Conservation (phyloP, 371 early-diverging fungal species). For the Capniomyces stellatus region DNA sequence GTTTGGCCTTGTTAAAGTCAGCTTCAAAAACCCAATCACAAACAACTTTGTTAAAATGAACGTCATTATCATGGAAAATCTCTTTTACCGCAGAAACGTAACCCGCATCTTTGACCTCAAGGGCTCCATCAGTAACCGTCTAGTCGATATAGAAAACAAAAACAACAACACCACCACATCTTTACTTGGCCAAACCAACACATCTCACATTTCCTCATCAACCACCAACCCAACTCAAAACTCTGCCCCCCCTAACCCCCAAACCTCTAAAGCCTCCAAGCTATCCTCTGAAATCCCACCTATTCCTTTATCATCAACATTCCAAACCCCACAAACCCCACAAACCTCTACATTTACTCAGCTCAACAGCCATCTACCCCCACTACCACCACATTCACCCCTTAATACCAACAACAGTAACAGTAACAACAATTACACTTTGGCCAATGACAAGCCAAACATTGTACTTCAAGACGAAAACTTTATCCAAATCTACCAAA, state of each 20-base stretch:
- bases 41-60: conserved; percentile 72
- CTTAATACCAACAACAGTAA: not conserved
- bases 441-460: conserved; percentile 41
- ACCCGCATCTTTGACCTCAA: conserved; percentile 76
- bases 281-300: too few species aligned
- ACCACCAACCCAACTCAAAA: too few species aligned
- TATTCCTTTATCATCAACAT: too few species aligned
- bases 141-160: conserved; percentile 40
- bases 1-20: conserved; percentile 79
- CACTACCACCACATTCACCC: too few species aligned
- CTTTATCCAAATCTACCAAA: conserved; percentile 45
- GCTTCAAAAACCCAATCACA: conserved; percentile 57
- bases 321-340: not conserved
- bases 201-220: too few species aligned
- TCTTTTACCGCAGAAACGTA: conserved; percentile 67
- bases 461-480: conserved; percentile 87
- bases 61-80: conserved; percentile 86
- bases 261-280: too few species aligned
- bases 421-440: not conserved
- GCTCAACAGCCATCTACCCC: not conserved
- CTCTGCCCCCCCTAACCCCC: too few species aligned
- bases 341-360: not conserved
- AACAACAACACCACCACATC: too few species aligned
- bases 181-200: too few species aligned
- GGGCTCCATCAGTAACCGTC: conserved; percentile 84